Percentiles rank a stretch among this genome's conserved stretches.
These are phyloP conservation scores for Colletotrichum sansevieriae DNA, from an alignment of 2,329 filamentous ascomycete genomes.

Conservation along the genomic window DNA sequence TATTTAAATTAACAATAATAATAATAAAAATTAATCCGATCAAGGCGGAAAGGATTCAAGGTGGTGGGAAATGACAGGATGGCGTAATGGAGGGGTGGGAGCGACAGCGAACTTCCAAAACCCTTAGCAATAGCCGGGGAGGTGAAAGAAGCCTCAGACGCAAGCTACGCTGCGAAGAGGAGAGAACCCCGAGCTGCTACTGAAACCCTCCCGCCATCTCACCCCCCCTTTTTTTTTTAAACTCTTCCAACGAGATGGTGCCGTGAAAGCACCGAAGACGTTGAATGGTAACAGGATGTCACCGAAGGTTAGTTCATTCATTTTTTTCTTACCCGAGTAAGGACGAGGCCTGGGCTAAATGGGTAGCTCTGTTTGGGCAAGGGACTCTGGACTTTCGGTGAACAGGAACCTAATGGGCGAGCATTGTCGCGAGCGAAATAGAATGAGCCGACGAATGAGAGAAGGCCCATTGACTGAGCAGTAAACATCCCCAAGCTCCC, in stretches of 20 bases:
- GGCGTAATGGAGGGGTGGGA: conserved; percentile 24
- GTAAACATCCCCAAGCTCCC: conserved; percentile 16
- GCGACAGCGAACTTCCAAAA: background rate
- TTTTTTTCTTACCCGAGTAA: conserved; percentile 7
- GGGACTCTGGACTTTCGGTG: conserved; percentile 23
- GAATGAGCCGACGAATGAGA: conserved; percentile 19
- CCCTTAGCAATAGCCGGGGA: conserved; percentile 1
- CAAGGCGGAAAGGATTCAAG: background rate
- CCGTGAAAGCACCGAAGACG: conserved; percentile 37
- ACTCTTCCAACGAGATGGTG: conserved; percentile 28
- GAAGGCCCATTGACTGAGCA: background rate
- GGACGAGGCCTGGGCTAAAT: conserved; percentile 20
- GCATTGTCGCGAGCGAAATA: conserved; percentile 30
- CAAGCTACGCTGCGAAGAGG: conserved; percentile 10
- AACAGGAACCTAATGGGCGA: conserved; percentile 27
- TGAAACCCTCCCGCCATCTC: conserved; percentile 5
- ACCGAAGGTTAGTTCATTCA: background rate
- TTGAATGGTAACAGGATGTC: conserved; percentile 7
- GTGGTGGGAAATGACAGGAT: conserved; percentile 14
- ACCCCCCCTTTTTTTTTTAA: background rate
- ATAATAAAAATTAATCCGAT: conserved; percentile 1
- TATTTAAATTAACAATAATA: background rate
- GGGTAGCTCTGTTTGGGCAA: background rate
- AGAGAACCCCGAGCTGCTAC: conserved; percentile 20
- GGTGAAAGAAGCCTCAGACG: conserved; percentile 15